Base-by-base conservation (phyloP, 2,329 filamentous ascomycete species). In the Xylaria digitata region DNA sequence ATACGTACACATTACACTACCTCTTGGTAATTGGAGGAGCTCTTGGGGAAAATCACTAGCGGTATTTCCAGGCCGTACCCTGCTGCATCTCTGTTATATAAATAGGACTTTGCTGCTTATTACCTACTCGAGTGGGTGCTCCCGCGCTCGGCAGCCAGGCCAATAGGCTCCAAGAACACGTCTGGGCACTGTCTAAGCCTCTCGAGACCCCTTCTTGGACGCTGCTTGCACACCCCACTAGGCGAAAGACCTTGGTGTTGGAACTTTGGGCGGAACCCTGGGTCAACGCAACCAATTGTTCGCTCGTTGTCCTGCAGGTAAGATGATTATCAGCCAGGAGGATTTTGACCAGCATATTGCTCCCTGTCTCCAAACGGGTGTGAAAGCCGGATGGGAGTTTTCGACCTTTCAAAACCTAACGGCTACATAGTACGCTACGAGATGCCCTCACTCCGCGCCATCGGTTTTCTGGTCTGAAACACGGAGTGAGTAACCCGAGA, bases 81-180 rank as follows among this genome's bases (percentile, higher is more conserved):
- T 52, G 40, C 40, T 53, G 48, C 57, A 49, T 42, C 54, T 48
- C 30, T 55, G 66, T 64, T 61, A 66, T 70, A 70, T 56, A 69
- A 69, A 69, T 71, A 71, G 69, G 66, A 71, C 55, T 55, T 32
- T 56, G 37, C 40, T 67, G 54, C 60, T 66, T 62, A 66, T 67
- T 54, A 45, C 26, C 26, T 26, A 26, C 48, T 48, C 54, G 19
- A 60, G 65, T 67, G 55, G 53, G 43, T 53, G 55, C 45, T 59
- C 65, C 60, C 60, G 65, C 65, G 50, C 26, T 43, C 52, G 64
- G 55, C 61, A 63, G 34, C 23, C 17, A 45, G 56, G 45, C 66
- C 69, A 69, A 70, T 68, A 40, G 48, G 37, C 34, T 34, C 56
- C 30, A 26, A 61, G 58, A 32, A 34, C 49, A 56, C 26, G 26